Evolutionary conservation across 768 basidiomycete genomes (phyloP), one percentile per base, ranked within the genome.

Genomic region (Trichaptum fuscoviolaceum): DNA sequence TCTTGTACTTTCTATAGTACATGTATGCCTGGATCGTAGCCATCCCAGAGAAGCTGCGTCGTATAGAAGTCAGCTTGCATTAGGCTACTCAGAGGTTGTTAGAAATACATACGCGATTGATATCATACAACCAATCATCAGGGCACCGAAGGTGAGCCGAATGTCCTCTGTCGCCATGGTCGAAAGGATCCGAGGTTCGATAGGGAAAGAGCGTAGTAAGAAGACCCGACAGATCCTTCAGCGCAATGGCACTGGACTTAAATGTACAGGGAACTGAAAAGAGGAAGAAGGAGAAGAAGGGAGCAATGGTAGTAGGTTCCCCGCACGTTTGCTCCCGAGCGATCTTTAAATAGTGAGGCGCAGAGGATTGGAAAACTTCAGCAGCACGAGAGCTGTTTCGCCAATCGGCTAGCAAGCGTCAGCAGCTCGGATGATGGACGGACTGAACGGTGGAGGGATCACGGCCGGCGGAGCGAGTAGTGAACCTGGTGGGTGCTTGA

Each of bases 351-450:
- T 52, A 52, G 42, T 52, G 42, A 20, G 42, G 15, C 20, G 3
- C 42, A 52, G 42, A 52, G 42, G 42, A 52, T 52, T 52, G 42
- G 42, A 52, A 52, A 52, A 52, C 42, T 52, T 52, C 42, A 30
- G 30, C 8, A 30, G 30, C 30, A 52, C 42, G 42, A 52, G 2
- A 52, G 15, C 15, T 52, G 12, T 15, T 52, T 52, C 42, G 42
- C 12, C 12, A 52, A 12, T 52, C 42, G 42, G 42, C 30, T 30
- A 30, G 30, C 30, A 30, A n/a, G 30, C 30, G 30, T 30, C 30
- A 30, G 30, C 42, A 52, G 42, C 42, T 52, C 42, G 42, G 42
- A 12, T 20, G 42, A 52, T 15, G 42, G 42, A 52, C 42, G 20
- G 15, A 52, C 42, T 52, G 42, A 52, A 20, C 20, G 42, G 42